phyloP scores from a whole-genome alignment of 192 early-diverging fungal species.

The Podila epicladia region DNA sequence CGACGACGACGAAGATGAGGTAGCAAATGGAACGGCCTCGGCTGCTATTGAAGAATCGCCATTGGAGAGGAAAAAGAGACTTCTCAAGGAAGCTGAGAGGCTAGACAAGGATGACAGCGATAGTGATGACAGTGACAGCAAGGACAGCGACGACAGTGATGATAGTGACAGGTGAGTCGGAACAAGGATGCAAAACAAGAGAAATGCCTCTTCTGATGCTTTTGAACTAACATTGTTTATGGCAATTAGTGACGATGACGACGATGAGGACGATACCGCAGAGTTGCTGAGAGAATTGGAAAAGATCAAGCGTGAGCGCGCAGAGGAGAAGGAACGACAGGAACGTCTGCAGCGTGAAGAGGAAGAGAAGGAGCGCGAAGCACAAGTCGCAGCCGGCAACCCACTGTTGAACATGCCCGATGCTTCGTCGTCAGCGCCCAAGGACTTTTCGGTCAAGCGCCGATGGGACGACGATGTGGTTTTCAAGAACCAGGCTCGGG shows the following conservation, averaged over 20 bases:
- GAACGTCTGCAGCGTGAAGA: slow-evolving; percentile 63
- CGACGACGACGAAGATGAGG: slow-evolving; percentile 35
- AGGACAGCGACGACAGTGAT: slow-evolving; percentile 55
- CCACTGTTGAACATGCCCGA: slow-evolving; percentile 75
- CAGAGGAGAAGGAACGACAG: slow-evolving; percentile 88
- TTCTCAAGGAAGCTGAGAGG: slow-evolving; percentile 57
- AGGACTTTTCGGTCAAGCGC: slow-evolving; percentile 86
- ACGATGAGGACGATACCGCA: slow-evolving; percentile 92
- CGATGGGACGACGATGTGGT: slow-evolving; percentile 99
- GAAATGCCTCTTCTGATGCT: too few relatives aligned
- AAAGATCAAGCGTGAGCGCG: slow-evolving; percentile 94
- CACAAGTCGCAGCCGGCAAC: slow-evolving; percentile 78
- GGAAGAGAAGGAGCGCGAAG: slow-evolving; percentile 67
- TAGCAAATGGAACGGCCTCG: background rate
- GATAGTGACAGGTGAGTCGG: slow-evolving; percentile 45
- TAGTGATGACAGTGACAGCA: slow-evolving; percentile 60
- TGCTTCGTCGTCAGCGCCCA: slow-evolving; percentile 24
- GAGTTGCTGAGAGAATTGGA: slow-evolving; percentile 84
- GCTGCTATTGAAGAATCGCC: slow-evolving; percentile 11
- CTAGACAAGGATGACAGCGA: slow-evolving; percentile 71
- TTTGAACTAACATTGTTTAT: background rate
- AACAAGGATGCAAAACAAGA: too few relatives aligned
- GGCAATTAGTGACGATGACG: slow-evolving; percentile 69
- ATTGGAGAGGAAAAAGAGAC: slow-evolving; percentile 41
- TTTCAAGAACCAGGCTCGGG: slow-evolving; percentile 95